Conservation (phyloP, 1,284 basidiomycete species). For the Cryptococcus sp. region DNA sequence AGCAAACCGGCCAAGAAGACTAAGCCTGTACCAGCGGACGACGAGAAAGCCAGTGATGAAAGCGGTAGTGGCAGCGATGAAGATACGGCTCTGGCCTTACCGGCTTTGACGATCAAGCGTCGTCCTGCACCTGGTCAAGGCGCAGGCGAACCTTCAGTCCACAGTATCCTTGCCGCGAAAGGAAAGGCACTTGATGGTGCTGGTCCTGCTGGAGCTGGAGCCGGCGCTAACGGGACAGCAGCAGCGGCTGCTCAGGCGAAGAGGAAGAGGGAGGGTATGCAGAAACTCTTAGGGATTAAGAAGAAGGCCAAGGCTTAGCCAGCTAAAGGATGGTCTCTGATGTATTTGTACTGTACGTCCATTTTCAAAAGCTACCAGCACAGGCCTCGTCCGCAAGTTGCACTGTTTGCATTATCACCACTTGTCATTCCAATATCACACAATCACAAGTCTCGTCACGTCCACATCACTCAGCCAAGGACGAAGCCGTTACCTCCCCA, state of each 20-base stretch:
- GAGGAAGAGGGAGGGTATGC: slow-evolving; percentile 55
- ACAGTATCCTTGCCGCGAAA: slow-evolving; percentile 70
- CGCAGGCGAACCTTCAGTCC: slow-evolving; percentile 64
- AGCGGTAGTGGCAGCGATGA: slow-evolving; percentile 4
- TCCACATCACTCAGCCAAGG: no score
- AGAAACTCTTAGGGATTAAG: slow-evolving; percentile 62
- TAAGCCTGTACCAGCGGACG: slow-evolving; percentile 18
- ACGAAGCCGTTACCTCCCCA: no score
- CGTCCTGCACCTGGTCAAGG: slow-evolving; percentile 58
- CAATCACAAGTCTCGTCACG: no score
- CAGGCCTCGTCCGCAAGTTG: no score
- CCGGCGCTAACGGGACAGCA: slow-evolving; percentile 28
- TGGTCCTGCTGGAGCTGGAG: slow-evolving; percentile 30
- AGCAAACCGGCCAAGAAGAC: slow-evolving; percentile 23
- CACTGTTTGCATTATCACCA: no score
- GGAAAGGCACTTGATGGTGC: slow-evolving; percentile 62
- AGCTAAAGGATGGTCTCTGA: background rate
- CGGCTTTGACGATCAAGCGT: slow-evolving; percentile 71
- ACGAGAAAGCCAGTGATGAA: slow-evolving; percentile 11
- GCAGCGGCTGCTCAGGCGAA: slow-evolving; percentile 60
- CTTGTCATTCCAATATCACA: no score
- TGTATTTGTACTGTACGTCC: background rate
- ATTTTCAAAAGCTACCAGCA: no score
- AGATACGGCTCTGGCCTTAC: slow-evolving; percentile 21
- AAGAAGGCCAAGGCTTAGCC: slow-evolving; percentile 40